Conservation (phyloP, 108 stramenopile genomes). For the Skeletonema marinoi region DNA sequence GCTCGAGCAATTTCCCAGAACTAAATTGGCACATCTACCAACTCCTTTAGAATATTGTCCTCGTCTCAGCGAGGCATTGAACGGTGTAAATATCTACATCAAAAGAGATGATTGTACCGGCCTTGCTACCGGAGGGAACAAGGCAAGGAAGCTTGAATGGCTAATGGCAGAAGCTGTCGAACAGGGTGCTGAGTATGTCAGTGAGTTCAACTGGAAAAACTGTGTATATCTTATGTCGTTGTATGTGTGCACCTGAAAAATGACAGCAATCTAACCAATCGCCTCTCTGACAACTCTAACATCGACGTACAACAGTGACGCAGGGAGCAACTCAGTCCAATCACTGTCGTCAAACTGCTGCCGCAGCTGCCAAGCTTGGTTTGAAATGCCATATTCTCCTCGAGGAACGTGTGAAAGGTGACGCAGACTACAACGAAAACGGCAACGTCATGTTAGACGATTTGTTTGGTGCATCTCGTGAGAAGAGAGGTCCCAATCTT, state of each 20-base stretch:
- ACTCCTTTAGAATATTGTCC: slow-evolving; percentile 37
- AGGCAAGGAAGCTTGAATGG: slow-evolving; percentile 48
- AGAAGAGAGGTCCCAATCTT: slow-evolving; percentile 16
- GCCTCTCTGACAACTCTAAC: too few relatives aligned
- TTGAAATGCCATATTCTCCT: slow-evolving; percentile 35
- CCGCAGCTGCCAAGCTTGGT: slow-evolving; percentile 32
- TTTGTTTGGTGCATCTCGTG: slow-evolving; percentile 34
- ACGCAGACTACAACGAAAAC: slow-evolving; percentile 20
- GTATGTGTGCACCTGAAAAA: too few relatives aligned
- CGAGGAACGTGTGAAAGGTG: slow-evolving; percentile 44
- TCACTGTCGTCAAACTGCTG: slow-evolving; percentile 44
- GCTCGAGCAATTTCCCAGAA: slow-evolving; percentile 12
- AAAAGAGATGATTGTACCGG: slow-evolving; percentile 40
- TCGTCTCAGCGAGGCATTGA: slow-evolving; percentile 17
- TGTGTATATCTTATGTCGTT: too few relatives aligned
- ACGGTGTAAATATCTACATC: slow-evolving; percentile 31
- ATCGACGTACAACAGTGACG: slow-evolving; percentile 2
- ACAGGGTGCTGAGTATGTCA: slow-evolving; percentile 38
- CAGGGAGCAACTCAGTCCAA: slow-evolving; percentile 49
- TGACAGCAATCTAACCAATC: too few relatives aligned
- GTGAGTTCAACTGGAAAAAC: too few relatives aligned
- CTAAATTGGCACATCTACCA: slow-evolving; percentile 15
- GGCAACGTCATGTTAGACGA: slow-evolving; percentile 40
- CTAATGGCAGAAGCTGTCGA: slow-evolving; percentile 34
- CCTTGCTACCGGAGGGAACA: slow-evolving; percentile 43